Evolutionary conservation across 345 rosid species (phyloP).

Genomic region (Salix brachista): DNA sequence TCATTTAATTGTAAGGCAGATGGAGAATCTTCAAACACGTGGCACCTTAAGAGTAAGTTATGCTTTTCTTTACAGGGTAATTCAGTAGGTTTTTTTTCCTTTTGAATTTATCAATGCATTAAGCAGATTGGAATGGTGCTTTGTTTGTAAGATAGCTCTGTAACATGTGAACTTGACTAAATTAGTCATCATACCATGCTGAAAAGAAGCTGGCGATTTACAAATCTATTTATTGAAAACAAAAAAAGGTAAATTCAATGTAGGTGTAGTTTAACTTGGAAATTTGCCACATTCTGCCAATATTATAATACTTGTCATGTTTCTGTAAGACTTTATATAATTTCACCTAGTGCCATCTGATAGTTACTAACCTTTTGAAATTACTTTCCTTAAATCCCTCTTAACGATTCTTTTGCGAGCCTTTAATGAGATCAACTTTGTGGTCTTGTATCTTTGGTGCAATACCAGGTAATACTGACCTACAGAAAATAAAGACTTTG

Average conservation of each 20-base stretch:
- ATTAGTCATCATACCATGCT: neutral
- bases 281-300: neutral
- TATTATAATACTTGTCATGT: neutral
- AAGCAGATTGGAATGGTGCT: neutral
- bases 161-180: neutral
- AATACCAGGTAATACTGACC: neutral
- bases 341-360: too few species aligned
- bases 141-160: neutral
- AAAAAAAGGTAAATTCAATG: neutral
- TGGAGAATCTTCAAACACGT: conserved; percentile 89
- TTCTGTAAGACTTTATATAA: neutral
- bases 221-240: neutral
- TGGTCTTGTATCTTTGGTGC: conserved; percentile 1
- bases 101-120: neutral
- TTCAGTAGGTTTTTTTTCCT: neutral
- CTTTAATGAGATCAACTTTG: neutral
- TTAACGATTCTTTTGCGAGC: neutral
- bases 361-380: neutral
- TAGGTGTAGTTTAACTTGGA: neutral
- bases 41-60: conserved; percentile 83
- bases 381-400: neutral
- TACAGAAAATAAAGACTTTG: neutral
- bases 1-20: conserved; percentile 54
- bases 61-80: conserved; percentile 4
- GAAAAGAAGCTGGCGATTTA: too few species aligned